These are phyloP conservation scores for Ascochyta koolunga DNA, from an alignment of 2,329 filamentous ascomycete genomes.

Conservation along the genomic window DNA sequence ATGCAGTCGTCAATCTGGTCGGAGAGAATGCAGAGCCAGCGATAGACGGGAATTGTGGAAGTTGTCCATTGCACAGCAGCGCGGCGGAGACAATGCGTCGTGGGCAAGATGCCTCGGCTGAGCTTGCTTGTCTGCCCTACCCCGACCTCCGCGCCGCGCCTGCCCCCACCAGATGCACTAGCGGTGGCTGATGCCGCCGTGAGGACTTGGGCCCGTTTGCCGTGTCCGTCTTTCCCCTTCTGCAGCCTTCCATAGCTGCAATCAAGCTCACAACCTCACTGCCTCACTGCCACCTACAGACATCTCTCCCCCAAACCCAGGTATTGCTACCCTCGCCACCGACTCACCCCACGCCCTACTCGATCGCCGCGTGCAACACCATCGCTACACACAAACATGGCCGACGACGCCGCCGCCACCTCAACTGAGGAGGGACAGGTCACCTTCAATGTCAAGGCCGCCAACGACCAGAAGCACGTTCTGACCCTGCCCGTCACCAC, in stretches of 20 bases:
- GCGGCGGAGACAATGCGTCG: conserved; percentile 6
- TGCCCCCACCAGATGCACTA: conserved; percentile 21
- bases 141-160: conserved; percentile 14
- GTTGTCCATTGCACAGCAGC: conserved; percentile 1
- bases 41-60: neutral
- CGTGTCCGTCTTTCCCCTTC: conserved; percentile 28
- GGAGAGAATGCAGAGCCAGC: neutral
- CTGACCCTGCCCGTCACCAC: conserved; percentile 79
- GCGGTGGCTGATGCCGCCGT: conserved; percentile 13
- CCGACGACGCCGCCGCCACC: conserved; percentile 62
- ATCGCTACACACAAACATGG: conserved; percentile 56
- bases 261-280: conserved; percentile 17
- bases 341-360: neutral
- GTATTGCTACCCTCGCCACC: conserved; percentile 6
- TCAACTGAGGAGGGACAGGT: conserved; percentile 72
- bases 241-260: conserved; percentile 35
- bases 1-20: neutral
- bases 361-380: conserved; percentile 2
- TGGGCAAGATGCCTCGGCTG: conserved; percentile 26
- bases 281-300: conserved; percentile 8
- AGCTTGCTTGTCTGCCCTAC: conserved; percentile 15
- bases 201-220: conserved; percentile 22
- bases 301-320: conserved; percentile 2
- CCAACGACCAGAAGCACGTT: conserved; percentile 82
- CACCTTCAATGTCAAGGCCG: conserved; percentile 98